Evolutionary conservation across 306 rosid genomes (phyloP), one percentile per base, ranked within the genome.

Genomic region (Cicer judaicum): DNA sequence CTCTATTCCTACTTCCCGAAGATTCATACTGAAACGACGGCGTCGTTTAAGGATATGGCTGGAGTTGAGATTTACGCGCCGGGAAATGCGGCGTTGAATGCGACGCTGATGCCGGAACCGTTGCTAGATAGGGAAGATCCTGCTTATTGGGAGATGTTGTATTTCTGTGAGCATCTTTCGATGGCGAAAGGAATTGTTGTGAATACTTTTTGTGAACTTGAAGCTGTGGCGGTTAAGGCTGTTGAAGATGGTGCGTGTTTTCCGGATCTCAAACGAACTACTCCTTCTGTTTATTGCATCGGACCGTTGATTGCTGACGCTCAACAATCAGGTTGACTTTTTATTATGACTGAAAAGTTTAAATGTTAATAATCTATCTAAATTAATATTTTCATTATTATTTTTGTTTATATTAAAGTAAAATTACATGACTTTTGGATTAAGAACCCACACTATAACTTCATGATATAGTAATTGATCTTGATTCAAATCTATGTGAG

Each of bases 261-360:
- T 11, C 59, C 81, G 0, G 8, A 71, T 18, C n/a, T 10, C 0
- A 7, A 18, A 3, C 1, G 5, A 9, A 10, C 19, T 12, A 56
- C 12, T 0, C 71, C 85, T 14, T 36, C 50, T 0, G 52, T 81
- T 57, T 71, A 76, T 44, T 81, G 19, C 15, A 12, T 81, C 0
- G 85, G 85, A 46, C 85, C 85, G 0, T 53, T 76, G 21, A 47
- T 81, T 4, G 73, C 84, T 4, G 47, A 80, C 0, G 18, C 84
- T 0, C 84, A 69, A 9, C 72, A 75, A 6, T 18, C 79, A 39
- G 83, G 83, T 79, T n/a, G 46, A 7, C 8, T 42, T 9, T 42
- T 42, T 24, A 2, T 24, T 24, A 0, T 24, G 34, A 24, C 4
- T 24, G 4, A 24, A 24, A 24, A 24, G 34, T 24, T 24, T 24